Evolutionary conservation across 2,329 filamentous ascomycete genomes (phyloP), one percentile per base, ranked within the genome.

Genomic region (Coniella vitis): DNA sequence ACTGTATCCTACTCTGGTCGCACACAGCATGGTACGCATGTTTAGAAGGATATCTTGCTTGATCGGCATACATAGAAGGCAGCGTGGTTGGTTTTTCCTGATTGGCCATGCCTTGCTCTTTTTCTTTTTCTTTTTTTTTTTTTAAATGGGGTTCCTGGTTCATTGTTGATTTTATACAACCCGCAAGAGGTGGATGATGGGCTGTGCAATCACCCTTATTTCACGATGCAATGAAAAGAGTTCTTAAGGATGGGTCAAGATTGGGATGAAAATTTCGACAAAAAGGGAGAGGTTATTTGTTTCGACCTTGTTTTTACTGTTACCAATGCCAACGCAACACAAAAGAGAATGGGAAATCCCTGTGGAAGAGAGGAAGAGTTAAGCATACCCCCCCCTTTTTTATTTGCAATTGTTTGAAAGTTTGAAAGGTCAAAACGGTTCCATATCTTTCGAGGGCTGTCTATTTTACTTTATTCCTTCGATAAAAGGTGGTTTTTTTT

Each of bases 1-100:
- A 38, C 31, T 42, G 34, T 39, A 46, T 47, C 36, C 29, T 42
- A 34, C 39, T 42, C 34, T 20, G 49, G 34, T 42, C 44, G 32
- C 43, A 44, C 34, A 35, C 47, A 32, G 51, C 51, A 53, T 53
- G 38, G 43, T 38, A 53, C 43, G 39, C 40, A 45, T 45, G 47
- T 50, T 47, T 53, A 53, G 50, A 53, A 45, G 51, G 10, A 29
- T 29, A 45, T 51, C 47, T 50, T 35, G 43, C 47, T 53, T 41
- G 51, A 45, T 47, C 38, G 51, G 53, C 51, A 55, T 53, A 39
- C 45, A 50, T 55, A 51, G 51, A 53, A 42, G 48, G 45, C 22
- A 47, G 38, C 43, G 25, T 35, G 47, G 51, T 32, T 37, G 47
- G 41, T 35, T 42, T 42, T 47, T 38, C 36, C 25, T 36, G 19